A percentile compares a stretch with the other conserved stretches of the same genome.
Evolutionary conservation across 148 eudicot species (phyloP).

Genomic region (Nepenthes mirabilis): DNA sequence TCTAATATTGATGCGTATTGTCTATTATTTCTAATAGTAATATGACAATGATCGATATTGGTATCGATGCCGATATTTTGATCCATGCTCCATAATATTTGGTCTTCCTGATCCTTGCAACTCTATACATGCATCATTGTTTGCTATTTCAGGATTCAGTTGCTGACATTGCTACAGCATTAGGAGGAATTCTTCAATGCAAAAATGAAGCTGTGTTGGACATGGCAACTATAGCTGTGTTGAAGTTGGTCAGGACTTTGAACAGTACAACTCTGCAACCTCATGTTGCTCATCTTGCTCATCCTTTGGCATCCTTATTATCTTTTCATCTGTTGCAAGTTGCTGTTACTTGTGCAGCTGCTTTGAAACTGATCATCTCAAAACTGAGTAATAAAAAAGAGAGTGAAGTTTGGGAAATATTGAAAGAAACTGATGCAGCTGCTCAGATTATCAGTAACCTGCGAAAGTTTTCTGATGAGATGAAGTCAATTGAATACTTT

Average conservation of each 20-base stretch:
- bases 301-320: constrained; percentile 44
- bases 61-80: no score
- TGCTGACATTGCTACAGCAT: constrained; percentile 55
- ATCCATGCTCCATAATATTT: no score
- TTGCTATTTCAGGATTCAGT: constrained; percentile 46
- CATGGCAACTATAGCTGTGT: constrained; percentile 40
- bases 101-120: not conserved
- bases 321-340: constrained; percentile 40
- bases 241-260: constrained; percentile 47
- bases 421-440: constrained; percentile 39
- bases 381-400: constrained; percentile 42
- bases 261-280: constrained; percentile 44
- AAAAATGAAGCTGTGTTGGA: constrained; percentile 35
- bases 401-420: constrained; percentile 39
- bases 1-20: no score
- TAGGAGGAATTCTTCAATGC: constrained; percentile 42
- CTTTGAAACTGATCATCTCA: constrained; percentile 47
- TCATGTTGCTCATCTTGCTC: constrained; percentile 37
- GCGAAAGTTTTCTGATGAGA: constrained; percentile 18
- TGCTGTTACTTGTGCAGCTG: constrained; percentile 47
- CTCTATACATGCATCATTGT: constrained; percentile 7
- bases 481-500: constrained; percentile 33
- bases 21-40: no score
- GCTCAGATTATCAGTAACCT: constrained; percentile 35
- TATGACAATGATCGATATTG: no score